phyloP scores from a whole-genome alignment of 495 filamentous ascomycete species.

The Sphaerosporella brunnea region DNA sequence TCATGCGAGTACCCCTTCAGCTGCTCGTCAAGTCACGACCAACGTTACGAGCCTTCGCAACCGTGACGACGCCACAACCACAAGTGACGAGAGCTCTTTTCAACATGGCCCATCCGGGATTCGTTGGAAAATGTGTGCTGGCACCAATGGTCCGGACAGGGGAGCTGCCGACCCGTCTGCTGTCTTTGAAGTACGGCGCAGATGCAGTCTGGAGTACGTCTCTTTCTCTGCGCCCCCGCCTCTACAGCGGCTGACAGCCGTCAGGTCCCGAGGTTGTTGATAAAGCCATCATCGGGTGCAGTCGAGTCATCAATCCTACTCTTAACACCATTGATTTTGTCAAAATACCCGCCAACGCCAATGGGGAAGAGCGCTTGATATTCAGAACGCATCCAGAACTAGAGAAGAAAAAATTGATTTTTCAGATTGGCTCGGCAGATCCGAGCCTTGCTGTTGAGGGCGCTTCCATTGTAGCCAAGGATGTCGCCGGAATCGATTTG shows the following conservation, averaged over 20 bases:
- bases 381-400: slow-evolving; percentile 62
- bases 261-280: slow-evolving; percentile 84
- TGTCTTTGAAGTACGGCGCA: slow-evolving; percentile 83
- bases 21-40: background rate
- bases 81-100: background rate
- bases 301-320: slow-evolving; percentile 51
- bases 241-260: slow-evolving; percentile 7
- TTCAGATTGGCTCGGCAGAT: slow-evolving; percentile 75
- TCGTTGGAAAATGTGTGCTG: slow-evolving; percentile 61
- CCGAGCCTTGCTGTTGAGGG: slow-evolving; percentile 68
- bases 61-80: too few relatives aligned
- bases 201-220: slow-evolving; percentile 79
- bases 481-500: slow-evolving; percentile 88
- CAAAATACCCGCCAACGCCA: slow-evolving; percentile 30
- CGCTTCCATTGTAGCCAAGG: slow-evolving; percentile 58
- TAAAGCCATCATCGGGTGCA: slow-evolving; percentile 69
- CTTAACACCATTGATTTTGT: slow-evolving; percentile 70
- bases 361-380: slow-evolving; percentile 34
- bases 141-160: slow-evolving; percentile 96
- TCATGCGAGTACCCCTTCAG: background rate
- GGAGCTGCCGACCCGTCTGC: slow-evolving; percentile 72
- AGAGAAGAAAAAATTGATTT: slow-evolving; percentile 59
- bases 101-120: slow-evolving; percentile 7
- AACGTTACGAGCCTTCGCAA: background rate
- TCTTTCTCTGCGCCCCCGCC: background rate